These are phyloP conservation scores for Trypanosoma congolense DNA, from an alignment of 208 protist species.

Conservation along the genomic window DNA sequence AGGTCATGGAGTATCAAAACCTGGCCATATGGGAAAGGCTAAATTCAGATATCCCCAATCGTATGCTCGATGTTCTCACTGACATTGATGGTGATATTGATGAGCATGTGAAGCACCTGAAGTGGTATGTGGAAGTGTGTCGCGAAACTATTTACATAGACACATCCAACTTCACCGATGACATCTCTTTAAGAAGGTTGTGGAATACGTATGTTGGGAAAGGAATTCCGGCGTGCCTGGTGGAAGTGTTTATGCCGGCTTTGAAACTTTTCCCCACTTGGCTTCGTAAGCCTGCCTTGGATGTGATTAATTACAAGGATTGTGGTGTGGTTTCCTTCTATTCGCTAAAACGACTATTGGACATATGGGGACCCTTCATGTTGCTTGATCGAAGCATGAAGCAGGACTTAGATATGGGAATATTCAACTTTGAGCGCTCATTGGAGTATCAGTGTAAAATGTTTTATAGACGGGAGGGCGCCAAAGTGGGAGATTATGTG, in stretches of 20 bases:
- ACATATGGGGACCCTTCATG: conserved; percentile 79
- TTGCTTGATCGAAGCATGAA: conserved; percentile 68
- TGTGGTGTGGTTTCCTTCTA: conserved; percentile 80
- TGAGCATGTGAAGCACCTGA: conserved; percentile 54
- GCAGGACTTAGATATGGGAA: conserved; percentile 45
- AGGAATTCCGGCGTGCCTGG: conserved; percentile 45
- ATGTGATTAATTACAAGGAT: conserved; percentile 57
- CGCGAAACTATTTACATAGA: conserved; percentile 38
- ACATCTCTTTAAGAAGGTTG: conserved; percentile 40
- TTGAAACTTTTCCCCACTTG: conserved; percentile 55
- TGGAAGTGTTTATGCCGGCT: conserved; percentile 42
- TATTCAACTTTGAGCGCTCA: conserved; percentile 49
- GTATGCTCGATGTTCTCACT: conserved; percentile 10
- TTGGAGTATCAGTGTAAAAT: conserved; percentile 43
- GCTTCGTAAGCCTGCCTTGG: conserved; percentile 39
- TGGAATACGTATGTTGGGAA: conserved; percentile 62
- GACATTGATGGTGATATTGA: conserved; percentile 26
- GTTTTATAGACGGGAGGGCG: conserved; percentile 45
- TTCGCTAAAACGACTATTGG: conserved; percentile 63
- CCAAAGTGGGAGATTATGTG: conserved; percentile 67
- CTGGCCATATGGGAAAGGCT: conserved; percentile 9
- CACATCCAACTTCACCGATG: conserved; percentile 35
- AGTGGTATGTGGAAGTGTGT: conserved; percentile 56
- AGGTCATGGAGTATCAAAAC: neutral
- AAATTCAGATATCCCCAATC: conserved; percentile 4